A percentile compares a stretch with the other conserved stretches of the same genome.
phyloP scores from a whole-genome alignment of 1,139 yeast species.

The Candida frijolesensis region DNA sequence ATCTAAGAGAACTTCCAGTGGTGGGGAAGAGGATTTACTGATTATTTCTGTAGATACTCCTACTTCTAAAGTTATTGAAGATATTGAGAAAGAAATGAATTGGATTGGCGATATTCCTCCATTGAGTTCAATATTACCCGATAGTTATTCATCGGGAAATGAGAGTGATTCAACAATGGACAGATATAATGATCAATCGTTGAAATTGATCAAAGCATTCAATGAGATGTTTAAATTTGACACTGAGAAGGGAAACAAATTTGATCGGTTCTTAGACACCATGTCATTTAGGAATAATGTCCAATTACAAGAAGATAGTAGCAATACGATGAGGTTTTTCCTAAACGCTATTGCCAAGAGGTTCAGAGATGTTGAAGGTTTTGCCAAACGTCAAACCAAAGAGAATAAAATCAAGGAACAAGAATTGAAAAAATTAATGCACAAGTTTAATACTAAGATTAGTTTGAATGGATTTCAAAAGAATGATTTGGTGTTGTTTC shows the following conservation, averaged over 20 bases:
- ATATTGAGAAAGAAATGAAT: constrained; percentile 26
- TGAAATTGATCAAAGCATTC: constrained; percentile 21
- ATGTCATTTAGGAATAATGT: constrained; percentile 44
- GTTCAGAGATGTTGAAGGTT: constrained; percentile 81
- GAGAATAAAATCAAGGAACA: constrained; percentile 62
- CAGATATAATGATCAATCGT: constrained; percentile 20
- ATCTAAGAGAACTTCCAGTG: constrained; percentile 29
- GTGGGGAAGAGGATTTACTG: constrained; percentile 24
- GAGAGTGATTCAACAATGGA: constrained; percentile 14
- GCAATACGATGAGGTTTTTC: constrained; percentile 42
- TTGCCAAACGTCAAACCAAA: constrained; percentile 68
- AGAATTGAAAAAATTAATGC: constrained; percentile 37
- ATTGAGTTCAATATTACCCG: constrained; percentile 15
- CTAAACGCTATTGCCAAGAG: constrained; percentile 71
- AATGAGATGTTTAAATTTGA: constrained; percentile 23
- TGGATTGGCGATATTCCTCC: constrained; percentile 34
- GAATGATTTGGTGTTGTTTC: constrained; percentile 78
- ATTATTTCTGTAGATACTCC: constrained; percentile 25
- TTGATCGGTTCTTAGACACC: constrained; percentile 26
- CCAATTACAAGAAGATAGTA: constrained; percentile 27
- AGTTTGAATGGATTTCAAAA: constrained; percentile 65
- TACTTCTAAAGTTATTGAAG: constrained; percentile 32
- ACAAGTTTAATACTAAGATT: constrained; percentile 52
- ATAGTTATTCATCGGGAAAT: constrained; percentile 15
- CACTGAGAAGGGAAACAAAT: constrained; percentile 17